Conservation (phyloP, 345 rosid genomes). For the Lepidium didymum region DNA sequence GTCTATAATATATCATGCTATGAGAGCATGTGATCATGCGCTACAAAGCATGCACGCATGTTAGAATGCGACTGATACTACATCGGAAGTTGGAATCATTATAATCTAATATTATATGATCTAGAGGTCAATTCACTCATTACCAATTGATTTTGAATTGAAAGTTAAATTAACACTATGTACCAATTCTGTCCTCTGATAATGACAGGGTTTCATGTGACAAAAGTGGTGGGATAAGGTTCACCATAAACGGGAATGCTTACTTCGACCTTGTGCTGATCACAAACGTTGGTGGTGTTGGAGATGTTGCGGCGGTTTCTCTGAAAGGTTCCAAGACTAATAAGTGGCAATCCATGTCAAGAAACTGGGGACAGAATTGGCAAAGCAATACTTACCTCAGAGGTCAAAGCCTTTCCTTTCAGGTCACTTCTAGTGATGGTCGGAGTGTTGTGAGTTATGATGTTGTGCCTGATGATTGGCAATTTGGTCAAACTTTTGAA, state of each 20-base stretch:
- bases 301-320: constrained; percentile 51
- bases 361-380: constrained; percentile 79
- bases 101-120: no score
- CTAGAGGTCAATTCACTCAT: no score
- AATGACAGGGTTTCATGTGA: constrained; percentile 42
- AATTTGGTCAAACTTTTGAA: constrained; percentile 55
- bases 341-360: constrained; percentile 54
- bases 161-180: no score
- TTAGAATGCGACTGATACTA: no score
- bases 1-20: no score
- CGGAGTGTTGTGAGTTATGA: constrained; percentile 38
- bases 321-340: constrained; percentile 48
- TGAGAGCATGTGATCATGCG: no score
- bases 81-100: no score
- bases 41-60: no score
- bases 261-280: constrained; percentile 56
- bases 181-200: neutral
- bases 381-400: constrained; percentile 48
- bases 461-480: constrained; percentile 50
- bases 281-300: constrained; percentile 61
- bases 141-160: no score
- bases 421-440: constrained; percentile 52
- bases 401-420: constrained; percentile 51
- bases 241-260: constrained; percentile 48
- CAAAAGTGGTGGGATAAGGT: constrained; percentile 54